Evolutionary conservation across 78 protist genomes (phyloP).

Genomic region (Dictyostelium citrinum): DNA sequence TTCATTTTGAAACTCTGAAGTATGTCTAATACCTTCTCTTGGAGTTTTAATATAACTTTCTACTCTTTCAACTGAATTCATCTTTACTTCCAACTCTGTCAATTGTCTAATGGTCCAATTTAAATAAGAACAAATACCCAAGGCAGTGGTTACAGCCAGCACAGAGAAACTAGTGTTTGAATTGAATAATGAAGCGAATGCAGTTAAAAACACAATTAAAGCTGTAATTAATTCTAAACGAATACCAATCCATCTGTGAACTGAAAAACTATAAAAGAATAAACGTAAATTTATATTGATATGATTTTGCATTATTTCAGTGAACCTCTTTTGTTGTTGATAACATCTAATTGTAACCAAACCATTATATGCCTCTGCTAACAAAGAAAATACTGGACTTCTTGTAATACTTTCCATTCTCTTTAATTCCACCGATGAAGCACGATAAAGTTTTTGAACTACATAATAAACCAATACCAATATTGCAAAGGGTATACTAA

Average conservation of each 20-base stretch:
- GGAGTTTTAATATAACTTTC: slow-evolving; percentile 8
- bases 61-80: slow-evolving; percentile 71
- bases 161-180: slow-evolving; percentile 74
- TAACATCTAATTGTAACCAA: slow-evolving; percentile 91
- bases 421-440: slow-evolving; percentile 85
- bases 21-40: slow-evolving; percentile 55
- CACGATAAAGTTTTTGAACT: slow-evolving; percentile 81
- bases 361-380: slow-evolving; percentile 90
- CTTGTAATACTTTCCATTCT: slow-evolving; percentile 89
- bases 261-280: slow-evolving; percentile 17
- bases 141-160: slow-evolving; percentile 70
- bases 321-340: slow-evolving; percentile 26
- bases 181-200: slow-evolving; percentile 31
- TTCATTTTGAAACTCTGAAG: neutral
- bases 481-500: slow-evolving; percentile 26
- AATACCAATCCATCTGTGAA: slow-evolving; percentile 85
- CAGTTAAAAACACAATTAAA: slow-evolving; percentile 32
- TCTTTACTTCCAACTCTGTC: slow-evolving; percentile 84
- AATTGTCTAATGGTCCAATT: slow-evolving; percentile 30
- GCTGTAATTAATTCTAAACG: slow-evolving; percentile 82
- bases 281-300: slow-evolving; percentile 49
- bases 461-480: slow-evolving; percentile 37
- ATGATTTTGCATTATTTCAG: neutral
- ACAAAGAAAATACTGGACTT: slow-evolving; percentile 87
- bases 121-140: slow-evolving; percentile 30